Base-by-base conservation (phyloP, 768 basidiomycete species). In the Lyophyllum semitale region DNA sequence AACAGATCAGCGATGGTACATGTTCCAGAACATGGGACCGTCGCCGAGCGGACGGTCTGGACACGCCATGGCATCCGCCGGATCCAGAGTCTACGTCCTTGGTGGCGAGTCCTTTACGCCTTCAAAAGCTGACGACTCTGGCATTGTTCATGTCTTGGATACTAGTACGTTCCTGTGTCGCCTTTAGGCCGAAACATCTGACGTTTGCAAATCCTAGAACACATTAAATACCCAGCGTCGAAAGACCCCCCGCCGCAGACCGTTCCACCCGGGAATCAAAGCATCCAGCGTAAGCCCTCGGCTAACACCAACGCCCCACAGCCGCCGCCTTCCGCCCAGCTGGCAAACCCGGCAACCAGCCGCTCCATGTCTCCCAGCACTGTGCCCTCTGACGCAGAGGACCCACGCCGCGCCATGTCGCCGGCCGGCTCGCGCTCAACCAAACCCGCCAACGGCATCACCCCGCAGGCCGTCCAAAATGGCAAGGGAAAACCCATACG, bases 21-120 rank as follows among this genome's bases (percentile, higher is more conserved):
- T 95, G 93, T 99, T 99, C 78, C 95, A 98, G 72, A 97, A 98
- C 67, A 99, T 99, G 97, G 97, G 97, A 0, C 96, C 96, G 17
- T 84, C 93, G 15, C 97, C 97, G 0, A 87, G 80, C 37, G 92
- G 93, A 2, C 83, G 97, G 47, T 95, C 93, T 8, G 97, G 97
- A 1, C 97, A 99, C 72, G 92, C 96, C n/a, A 96, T 99, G 95
- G 93, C 95, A 7, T 87, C 93, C 12, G 87, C 91, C 67, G 93
- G 92, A 27, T 82, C 87, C 45, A 84, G 88, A 58, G 91, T 99
- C 4, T 92, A 93, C 61, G 95, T 99, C 5, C 81, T 99, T 15
- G 97, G 97, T 38, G 97, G 97, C 17, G 97, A 98, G 73, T 92
- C 93, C 1, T 88, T 89, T 69, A 77, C 86, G 35, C 81, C 87